These are phyloP conservation scores for Hypoxylon cercidicola DNA, from an alignment of 495 filamentous ascomycete genomes.

Conservation along the genomic window DNA sequence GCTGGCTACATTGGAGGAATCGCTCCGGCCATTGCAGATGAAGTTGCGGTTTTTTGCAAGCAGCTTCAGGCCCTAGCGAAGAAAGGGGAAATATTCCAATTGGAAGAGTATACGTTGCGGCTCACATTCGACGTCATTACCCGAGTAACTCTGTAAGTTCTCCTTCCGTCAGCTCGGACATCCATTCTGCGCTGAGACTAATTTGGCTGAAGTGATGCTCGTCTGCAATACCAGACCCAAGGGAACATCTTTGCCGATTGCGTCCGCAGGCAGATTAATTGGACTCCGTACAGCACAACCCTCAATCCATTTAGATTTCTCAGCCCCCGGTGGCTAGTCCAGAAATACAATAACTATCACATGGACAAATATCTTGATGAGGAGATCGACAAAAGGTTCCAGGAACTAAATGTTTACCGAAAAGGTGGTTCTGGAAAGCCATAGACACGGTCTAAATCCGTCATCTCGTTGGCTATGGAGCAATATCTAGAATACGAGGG, in stretches of 20 bases:
- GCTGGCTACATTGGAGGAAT: slow-evolving; percentile 44
- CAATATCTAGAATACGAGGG: background rate
- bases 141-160: slow-evolving; percentile 36
- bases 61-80: slow-evolving; percentile 1
- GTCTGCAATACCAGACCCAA: slow-evolving; percentile 38
- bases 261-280: slow-evolving; percentile 40
- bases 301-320: slow-evolving; percentile 45
- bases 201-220: slow-evolving; percentile 12
- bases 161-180: too few relatives aligned
- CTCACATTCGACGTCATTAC: slow-evolving; percentile 72
- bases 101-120: slow-evolving; percentile 75
- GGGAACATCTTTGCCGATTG: slow-evolving; percentile 38
- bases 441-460: background rate
- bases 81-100: slow-evolving; percentile 50
- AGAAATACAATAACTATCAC: slow-evolving; percentile 36
- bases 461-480: background rate
- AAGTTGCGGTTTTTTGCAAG: slow-evolving; percentile 5
- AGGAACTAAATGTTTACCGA: slow-evolving; percentile 2
- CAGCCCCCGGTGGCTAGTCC: slow-evolving; percentile 40
- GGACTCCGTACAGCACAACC: slow-evolving; percentile 40
- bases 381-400: slow-evolving; percentile 44
- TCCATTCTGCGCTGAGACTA: too few relatives aligned
- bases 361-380: slow-evolving; percentile 37
- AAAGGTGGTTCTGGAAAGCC: too few relatives aligned
- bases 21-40: slow-evolving; percentile 46